Conservation (phyloP, 225 moss, liverwort and hornwort species). For the Polytrichum commune region DNA sequence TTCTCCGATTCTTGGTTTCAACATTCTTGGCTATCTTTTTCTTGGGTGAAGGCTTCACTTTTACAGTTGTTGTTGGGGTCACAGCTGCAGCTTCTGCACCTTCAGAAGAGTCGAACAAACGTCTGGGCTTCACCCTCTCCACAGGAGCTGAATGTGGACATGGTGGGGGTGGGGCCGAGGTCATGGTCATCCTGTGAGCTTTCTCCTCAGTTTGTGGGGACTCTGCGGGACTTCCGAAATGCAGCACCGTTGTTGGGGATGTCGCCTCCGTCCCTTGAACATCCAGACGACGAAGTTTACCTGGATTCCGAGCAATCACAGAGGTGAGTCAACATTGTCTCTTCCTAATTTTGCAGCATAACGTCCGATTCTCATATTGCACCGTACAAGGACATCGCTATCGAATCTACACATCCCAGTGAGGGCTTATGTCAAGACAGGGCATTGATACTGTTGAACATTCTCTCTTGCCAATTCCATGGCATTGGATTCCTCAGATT, state of each 20-base stretch:
- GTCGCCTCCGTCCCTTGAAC: not conserved
- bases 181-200: constrained; percentile 1
- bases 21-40: constrained; percentile 27
- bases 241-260: constrained; percentile 1
- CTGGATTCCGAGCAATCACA: not conserved
- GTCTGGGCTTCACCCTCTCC: constrained; percentile 37
- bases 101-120: constrained; percentile 29
- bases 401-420: too few relatives aligned
- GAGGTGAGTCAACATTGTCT: too few relatives aligned
- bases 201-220: constrained; percentile 23
- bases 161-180: constrained; percentile 34
- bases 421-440: too few relatives aligned
- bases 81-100: not conserved
- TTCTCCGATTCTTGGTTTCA: not conserved
- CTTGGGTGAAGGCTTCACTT: constrained; percentile 17
- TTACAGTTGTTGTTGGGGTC: not conserved
- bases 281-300: not conserved
- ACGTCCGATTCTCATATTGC: too few relatives aligned
- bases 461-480: too few relatives aligned
- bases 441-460: too few relatives aligned
- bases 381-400: too few relatives aligned
- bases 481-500: too few relatives aligned
- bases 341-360: too few relatives aligned
- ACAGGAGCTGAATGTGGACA: constrained; percentile 5
- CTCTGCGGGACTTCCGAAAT: not conserved